A percentile compares a stretch with the other conserved stretches of the same genome.
These are phyloP conservation scores for Flaveria linearis DNA, from an alignment of 129 eudicot genomes.

Conservation along the genomic window DNA sequence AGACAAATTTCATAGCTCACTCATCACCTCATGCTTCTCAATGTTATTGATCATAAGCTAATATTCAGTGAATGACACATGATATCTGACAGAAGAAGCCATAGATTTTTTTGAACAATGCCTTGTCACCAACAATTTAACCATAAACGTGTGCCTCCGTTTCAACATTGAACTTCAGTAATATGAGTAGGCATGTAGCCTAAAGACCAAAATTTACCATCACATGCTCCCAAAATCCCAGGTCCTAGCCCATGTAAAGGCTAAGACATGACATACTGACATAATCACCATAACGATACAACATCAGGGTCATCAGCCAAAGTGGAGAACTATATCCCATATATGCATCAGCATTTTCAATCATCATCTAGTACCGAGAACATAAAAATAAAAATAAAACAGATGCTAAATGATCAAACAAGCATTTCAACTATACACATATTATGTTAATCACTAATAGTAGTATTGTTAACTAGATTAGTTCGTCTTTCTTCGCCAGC, in stretches of 20 bases:
- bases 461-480: too few species aligned
- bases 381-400: not conserved
- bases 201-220: not conserved
- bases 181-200: not conserved
- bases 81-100: not conserved
- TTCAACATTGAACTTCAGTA: too few species aligned
- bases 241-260: not conserved
- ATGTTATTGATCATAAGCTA: not conserved
- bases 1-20: slow-evolving; percentile 3
- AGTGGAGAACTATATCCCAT: not conserved
- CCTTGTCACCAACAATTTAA: not conserved
- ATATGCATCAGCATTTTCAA: not conserved
- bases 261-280: not conserved
- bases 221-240: not conserved
- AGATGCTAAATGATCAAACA: not conserved
- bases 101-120: not conserved
- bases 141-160: too few species aligned
- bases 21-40: slow-evolving; percentile 6
- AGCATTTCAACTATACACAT: not conserved
- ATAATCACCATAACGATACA: not conserved
- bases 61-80: not conserved
- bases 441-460: too few species aligned
- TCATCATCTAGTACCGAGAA: not conserved
- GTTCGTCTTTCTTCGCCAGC: too few species aligned
- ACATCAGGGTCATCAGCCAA: not conserved